These are phyloP conservation scores for Ensete glaucum DNA, from an alignment of 176 grass and related monocot genomes.

Conservation along the genomic window DNA sequence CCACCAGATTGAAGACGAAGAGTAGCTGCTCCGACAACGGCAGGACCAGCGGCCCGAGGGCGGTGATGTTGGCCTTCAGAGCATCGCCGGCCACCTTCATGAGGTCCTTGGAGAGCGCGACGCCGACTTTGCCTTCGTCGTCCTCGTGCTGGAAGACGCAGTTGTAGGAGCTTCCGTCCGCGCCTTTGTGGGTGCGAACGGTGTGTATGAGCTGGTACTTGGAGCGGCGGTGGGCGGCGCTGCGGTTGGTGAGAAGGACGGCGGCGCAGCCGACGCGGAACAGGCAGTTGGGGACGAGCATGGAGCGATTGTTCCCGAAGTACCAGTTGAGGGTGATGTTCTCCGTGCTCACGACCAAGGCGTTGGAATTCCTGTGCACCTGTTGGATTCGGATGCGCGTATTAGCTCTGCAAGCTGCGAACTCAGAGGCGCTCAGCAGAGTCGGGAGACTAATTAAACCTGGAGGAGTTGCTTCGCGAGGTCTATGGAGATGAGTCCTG, in stretches of 20 bases:
- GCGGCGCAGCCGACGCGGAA: conserved; percentile 9
- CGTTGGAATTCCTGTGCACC: conserved; percentile 7
- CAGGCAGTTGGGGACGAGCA: conserved; percentile 14
- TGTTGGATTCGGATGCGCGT: not conserved
- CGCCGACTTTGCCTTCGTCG: conserved; percentile 1
- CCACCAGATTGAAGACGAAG: not conserved
- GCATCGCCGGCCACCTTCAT: conserved; percentile 12
- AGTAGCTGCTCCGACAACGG: conserved; percentile 8
- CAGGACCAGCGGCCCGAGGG: not conserved
- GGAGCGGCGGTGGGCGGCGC: not conserved
- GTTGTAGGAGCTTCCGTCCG: conserved; percentile 5
- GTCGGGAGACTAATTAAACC: not conserved
- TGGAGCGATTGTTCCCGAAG: conserved; percentile 13
- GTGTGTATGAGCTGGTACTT: conserved; percentile 9
- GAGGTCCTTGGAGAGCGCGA: conserved; percentile 14
- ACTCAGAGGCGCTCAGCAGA: too few relatives aligned
- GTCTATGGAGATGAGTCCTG: conserved; percentile 12
- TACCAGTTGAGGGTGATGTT: conserved; percentile 13
- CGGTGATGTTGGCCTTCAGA: conserved; percentile 11
- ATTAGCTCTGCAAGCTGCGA: too few relatives aligned
- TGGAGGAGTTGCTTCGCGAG: conserved; percentile 9
- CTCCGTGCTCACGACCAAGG: conserved; percentile 10
- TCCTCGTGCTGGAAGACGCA: conserved; percentile 16
- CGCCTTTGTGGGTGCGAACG: conserved; percentile 9
- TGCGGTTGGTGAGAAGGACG: conserved; percentile 2